Evolutionary conservation across 2,329 filamentous ascomycete species (phyloP).

Genomic region (Fusarium torreyae): DNA sequence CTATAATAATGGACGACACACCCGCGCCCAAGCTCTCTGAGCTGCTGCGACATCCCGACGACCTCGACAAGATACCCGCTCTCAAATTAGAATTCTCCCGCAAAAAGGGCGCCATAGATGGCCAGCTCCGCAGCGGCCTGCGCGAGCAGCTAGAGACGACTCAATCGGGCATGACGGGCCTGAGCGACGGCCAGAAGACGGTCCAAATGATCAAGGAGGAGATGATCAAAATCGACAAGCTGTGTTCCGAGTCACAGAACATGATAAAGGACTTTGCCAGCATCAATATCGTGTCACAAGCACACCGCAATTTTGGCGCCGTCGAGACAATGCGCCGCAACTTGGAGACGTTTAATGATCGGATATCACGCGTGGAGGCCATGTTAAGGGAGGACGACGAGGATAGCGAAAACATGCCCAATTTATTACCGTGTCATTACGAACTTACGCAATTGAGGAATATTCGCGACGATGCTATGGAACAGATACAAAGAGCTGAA

Average conservation of each 20-base stretch:
- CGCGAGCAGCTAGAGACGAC: slow-evolving; percentile 95
- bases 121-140: slow-evolving; percentile 88
- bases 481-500: slow-evolving; percentile 87
- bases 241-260: slow-evolving; percentile 96
- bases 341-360: slow-evolving; percentile 87
- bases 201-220: slow-evolving; percentile 96
- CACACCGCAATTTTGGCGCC: slow-evolving; percentile 95
- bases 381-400: slow-evolving; percentile 88
- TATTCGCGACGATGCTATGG: slow-evolving; percentile 95
- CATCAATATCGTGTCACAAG: slow-evolving; percentile 92
- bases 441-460: slow-evolving; percentile 92
- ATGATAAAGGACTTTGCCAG: slow-evolving; percentile 98
- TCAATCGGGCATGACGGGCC: slow-evolving; percentile 90
- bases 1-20: slow-evolving; percentile 66
- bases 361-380: slow-evolving; percentile 80
- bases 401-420: slow-evolving; percentile 91
- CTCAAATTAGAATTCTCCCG: slow-evolving; percentile 94
- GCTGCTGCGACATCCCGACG: slow-evolving; percentile 93
- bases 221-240: slow-evolving; percentile 97
- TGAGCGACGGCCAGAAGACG: slow-evolving; percentile 91
- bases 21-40: slow-evolving; percentile 87
- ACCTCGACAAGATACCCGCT: slow-evolving; percentile 93
- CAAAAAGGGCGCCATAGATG: slow-evolving; percentile 93
- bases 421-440: slow-evolving; percentile 90
- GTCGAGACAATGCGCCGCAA: slow-evolving; percentile 94